Percentiles rank a stretch among this genome's conserved stretches.
phyloP scores from a whole-genome alignment of 768 basidiomycete genomes.

The Bullera alba region DNA sequence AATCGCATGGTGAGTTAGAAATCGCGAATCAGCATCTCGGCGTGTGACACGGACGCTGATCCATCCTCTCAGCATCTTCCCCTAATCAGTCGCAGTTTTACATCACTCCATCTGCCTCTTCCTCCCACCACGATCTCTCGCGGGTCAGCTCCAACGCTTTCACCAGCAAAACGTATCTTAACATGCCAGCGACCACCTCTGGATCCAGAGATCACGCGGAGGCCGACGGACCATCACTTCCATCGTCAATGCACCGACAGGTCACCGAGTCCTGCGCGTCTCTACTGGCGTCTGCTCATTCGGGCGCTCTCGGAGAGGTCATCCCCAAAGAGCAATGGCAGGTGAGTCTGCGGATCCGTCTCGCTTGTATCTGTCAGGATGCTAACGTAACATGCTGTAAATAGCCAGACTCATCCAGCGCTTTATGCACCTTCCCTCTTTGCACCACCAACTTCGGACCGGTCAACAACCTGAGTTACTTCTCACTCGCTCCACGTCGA shows the following conservation, averaged over 20 bases:
- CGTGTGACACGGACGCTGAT: too few species aligned
- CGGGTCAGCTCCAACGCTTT: neutral
- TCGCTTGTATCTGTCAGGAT: too few species aligned
- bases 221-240: neutral
- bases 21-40: too few species aligned
- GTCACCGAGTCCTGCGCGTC: neutral
- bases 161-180: neutral
- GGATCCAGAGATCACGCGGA: neutral
- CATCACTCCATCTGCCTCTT: neutral
- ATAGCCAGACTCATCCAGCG: slow-evolving; percentile 24
- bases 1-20: too few species aligned
- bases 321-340: slow-evolving; percentile 21
- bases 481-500: slow-evolving; percentile 24
- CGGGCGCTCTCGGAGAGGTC: neutral
- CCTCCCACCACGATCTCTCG: too few species aligned
- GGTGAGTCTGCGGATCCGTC: slow-evolving; percentile 20
- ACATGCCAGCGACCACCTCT: neutral
- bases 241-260: neutral
- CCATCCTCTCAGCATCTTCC: too few species aligned
- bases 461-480: slow-evolving; percentile 10
- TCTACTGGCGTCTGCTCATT: neutral
- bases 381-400: neutral
- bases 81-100: too few species aligned
- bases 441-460: slow-evolving; percentile 34
- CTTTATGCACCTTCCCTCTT: slow-evolving; percentile 26